Evolutionary conservation across 1,284 basidiomycete species (phyloP).

Genomic region (Rhodofomes roseus): DNA sequence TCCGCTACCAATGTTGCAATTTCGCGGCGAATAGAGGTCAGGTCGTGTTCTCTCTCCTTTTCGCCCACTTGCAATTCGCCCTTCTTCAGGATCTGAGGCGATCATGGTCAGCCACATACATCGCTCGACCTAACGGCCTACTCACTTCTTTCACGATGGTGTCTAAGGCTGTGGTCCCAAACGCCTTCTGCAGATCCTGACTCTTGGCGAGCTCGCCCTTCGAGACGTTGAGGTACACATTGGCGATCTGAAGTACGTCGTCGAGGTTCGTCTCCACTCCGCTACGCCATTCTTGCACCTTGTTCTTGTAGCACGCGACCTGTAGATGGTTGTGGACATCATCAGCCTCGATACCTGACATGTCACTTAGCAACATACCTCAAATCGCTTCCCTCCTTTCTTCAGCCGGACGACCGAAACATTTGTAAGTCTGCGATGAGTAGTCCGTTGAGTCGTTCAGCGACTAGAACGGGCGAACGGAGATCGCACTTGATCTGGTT

Average conservation of each 20-base stretch:
- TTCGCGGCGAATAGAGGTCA: slow-evolving; percentile 81
- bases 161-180: slow-evolving; percentile 72
- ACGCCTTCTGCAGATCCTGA: slow-evolving; percentile 89
- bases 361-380: slow-evolving; percentile 50
- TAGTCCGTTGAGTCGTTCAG: slow-evolving; percentile 9
- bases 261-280: slow-evolving; percentile 94
- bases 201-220: slow-evolving; percentile 93
- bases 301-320: slow-evolving; percentile 99
- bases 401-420: slow-evolving; percentile 94
- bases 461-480: slow-evolving; percentile 4
- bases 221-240: slow-evolving; percentile 94
- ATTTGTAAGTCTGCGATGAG: slow-evolving; percentile 75
- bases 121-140: neutral
- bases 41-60: slow-evolving; percentile 92
- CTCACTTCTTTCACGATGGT: slow-evolving; percentile 83
- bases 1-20: slow-evolving; percentile 93
- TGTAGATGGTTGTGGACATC: no score
- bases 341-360: neutral
- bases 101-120: neutral
- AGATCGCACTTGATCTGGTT: slow-evolving; percentile 77
- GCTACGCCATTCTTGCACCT: slow-evolving; percentile 94
- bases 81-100: slow-evolving; percentile 81
- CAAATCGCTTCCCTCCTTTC: slow-evolving; percentile 97
- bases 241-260: slow-evolving; percentile 96
- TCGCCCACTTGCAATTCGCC: slow-evolving; percentile 98